A percentile compares a stretch with the other conserved stretches of the same genome.
Evolutionary conservation across 495 filamentous ascomycete species (phyloP).

Genomic region (Neurospora sublineolata): DNA sequence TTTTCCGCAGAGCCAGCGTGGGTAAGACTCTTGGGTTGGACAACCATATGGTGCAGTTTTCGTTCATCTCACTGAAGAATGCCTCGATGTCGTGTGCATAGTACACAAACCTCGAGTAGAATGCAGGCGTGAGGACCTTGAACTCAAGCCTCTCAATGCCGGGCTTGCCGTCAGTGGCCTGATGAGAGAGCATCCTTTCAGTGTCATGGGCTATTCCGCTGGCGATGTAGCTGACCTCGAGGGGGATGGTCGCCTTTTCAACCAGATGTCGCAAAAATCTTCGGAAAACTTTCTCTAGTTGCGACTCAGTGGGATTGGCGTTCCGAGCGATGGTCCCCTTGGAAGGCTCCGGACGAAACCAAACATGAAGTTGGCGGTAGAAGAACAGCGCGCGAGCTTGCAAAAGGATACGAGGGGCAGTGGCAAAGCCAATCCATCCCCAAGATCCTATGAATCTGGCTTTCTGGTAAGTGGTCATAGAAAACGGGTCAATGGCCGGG

Average conservation of each 20-base stretch:
- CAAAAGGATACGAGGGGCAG: conserved; percentile 48
- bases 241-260: conserved; percentile 20
- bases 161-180: conserved; percentile 1
- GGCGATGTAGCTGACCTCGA: conserved; percentile 41
- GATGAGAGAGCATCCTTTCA: conserved; percentile 27
- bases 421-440: conserved; percentile 53
- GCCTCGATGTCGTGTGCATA: conserved; percentile 41
- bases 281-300: conserved; percentile 41
- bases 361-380: conserved; percentile 41
- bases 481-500: conserved; percentile 36
- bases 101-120: conserved; percentile 48
- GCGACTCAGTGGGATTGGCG: conserved; percentile 32
- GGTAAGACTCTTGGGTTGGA: conserved; percentile 35
- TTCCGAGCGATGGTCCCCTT: conserved; percentile 37
- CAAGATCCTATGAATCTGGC: conserved; percentile 40
- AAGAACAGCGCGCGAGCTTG: conserved; percentile 47
- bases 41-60: conserved; percentile 40
- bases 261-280: conserved; percentile 39
- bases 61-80: conserved; percentile 37
- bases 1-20: conserved; percentile 26
- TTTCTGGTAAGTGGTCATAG: conserved; percentile 28
- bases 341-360: conserved; percentile 45
- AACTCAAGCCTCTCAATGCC: conserved; percentile 30
- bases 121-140: conserved; percentile 44
- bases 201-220: conserved; percentile 28